Base-by-base conservation (phyloP, 2,329 filamentous ascomycete genomes). In the Corynespora cassiicola region DNA sequence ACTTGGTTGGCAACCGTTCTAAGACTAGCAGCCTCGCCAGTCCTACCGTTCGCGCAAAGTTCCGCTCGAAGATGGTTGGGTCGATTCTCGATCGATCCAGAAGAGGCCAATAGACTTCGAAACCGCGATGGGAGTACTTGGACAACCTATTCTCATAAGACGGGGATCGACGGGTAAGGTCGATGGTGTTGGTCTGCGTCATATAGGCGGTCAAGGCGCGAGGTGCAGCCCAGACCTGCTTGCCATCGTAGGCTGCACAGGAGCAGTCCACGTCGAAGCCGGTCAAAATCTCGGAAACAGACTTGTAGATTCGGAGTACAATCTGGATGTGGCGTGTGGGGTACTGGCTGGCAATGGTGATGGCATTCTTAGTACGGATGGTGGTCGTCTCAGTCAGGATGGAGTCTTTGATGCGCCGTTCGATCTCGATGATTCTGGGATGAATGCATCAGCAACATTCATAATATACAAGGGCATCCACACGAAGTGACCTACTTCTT, bases 211-310 rank as follows among this genome's bases (percentile, higher is more conserved):
- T 82, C 10, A 95, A 65, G 2, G 89, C 89, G 40, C 90, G 80
- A 2, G 90, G 90, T 3, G 86, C 84, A 16, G 83, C 83, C 58
- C 86, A 95, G 12, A 95, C 88, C 57, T 94, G 86, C 14, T 79
- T 78, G 22, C 90, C 90, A 63, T 94, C 83, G 53, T 87, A 95
- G 4, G 88, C 88, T 16, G 84, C 86, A 45, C 88, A 88, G 1
- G 88, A 86, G 61, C 86, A 90, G 61, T 94, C 89, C 31, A 95
- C 89, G 54, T 95, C 90, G 54, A 95, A 95, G 0, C 90, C 90
- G 3, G 89, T 90, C 16, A 95, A 76, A 22, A 95, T 91, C 63
- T 95, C 88, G 1, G 87, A 86, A 29, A 95, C 72, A 1, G 85
- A 90, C 58, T 89, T 88, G 73, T 95, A 95, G 23, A 94, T 82